These are phyloP conservation scores for Nakazawaea anatomiae DNA, from an alignment of 805 yeast species.

Conservation along the genomic window DNA sequence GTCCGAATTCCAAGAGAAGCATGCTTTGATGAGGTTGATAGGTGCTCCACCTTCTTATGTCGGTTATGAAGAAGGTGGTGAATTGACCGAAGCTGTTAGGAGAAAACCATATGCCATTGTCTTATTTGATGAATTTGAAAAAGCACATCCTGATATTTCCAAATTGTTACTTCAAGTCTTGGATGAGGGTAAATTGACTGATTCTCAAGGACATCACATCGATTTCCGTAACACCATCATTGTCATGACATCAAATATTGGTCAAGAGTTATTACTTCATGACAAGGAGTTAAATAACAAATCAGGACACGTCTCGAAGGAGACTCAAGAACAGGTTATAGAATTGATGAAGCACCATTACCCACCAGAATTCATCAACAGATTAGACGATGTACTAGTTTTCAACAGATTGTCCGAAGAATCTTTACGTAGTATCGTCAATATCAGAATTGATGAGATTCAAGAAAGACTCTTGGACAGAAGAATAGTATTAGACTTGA, in stretches of 20 bases:
- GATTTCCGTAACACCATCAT: conserved; percentile 93
- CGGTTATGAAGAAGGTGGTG: conserved; percentile 94
- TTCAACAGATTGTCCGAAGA: conserved; percentile 82
- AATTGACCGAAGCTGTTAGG: conserved; percentile 91
- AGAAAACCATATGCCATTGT: conserved; percentile 93
- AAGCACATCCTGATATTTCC: conserved; percentile 94
- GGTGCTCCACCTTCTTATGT: conserved; percentile 99
- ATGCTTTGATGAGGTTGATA: conserved; percentile 81
- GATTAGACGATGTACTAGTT: conserved; percentile 89
- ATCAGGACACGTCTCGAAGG: conserved; percentile 51
- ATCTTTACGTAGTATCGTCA: conserved; percentile 75
- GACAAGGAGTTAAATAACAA: conserved; percentile 50
- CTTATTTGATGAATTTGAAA: conserved; percentile 92
- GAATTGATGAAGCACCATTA: conserved; percentile 67
- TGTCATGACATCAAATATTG: conserved; percentile 95
- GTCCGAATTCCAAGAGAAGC: conserved; percentile 97
- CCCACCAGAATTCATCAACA: conserved; percentile 93
- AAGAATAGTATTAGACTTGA: conserved; percentile 52
- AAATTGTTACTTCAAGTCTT: conserved; percentile 85
- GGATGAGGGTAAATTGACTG: conserved; percentile 93
- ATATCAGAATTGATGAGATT: conserved; percentile 77
- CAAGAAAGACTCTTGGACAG: conserved; percentile 73
- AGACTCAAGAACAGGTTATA: conserved; percentile 51
- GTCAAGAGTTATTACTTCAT: conserved; percentile 78
- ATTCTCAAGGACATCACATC: conserved; percentile 89